Conservation (phyloP, 2,329 filamentous ascomycete genomes). For the Cladophialophora carrionii region DNA sequence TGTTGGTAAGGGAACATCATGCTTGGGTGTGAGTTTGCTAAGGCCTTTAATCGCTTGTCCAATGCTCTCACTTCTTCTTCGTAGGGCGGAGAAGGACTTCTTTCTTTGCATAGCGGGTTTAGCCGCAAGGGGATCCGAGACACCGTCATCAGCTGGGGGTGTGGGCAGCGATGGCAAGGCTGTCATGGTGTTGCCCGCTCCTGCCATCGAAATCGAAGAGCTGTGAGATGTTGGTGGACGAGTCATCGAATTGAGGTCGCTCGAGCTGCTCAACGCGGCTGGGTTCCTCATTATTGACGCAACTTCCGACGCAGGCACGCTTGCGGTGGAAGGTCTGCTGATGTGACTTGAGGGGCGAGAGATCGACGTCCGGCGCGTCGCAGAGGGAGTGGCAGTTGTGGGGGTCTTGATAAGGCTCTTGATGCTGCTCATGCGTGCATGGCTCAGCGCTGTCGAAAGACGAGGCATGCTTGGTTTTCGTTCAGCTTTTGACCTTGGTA, state of each 20-base stretch:
- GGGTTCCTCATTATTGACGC: constrained; percentile 16
- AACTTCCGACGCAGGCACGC: constrained; percentile 13
- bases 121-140: constrained; percentile 10
- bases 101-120: constrained; percentile 27
- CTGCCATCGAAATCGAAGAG: constrained; percentile 12
- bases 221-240: constrained; percentile 27
- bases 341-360: constrained; percentile 25
- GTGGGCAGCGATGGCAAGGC: constrained; percentile 27
- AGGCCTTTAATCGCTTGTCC: constrained; percentile 38
- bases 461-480: constrained; percentile 33
- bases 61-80: constrained; percentile 36
- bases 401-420: constrained; percentile 36
- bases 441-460: constrained; percentile 31
- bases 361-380: constrained; percentile 16
- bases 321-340: constrained; percentile 31
- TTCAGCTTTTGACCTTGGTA: constrained; percentile 13
- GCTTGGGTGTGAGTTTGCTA: constrained; percentile 28
- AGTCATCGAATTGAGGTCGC: constrained; percentile 9
- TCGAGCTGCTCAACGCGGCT: constrained; percentile 14
- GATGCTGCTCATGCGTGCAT: constrained; percentile 37
- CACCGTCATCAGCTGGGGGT: constrained; percentile 18
- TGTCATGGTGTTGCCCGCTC: constrained; percentile 23
- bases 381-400: constrained; percentile 22
- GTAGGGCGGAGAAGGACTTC: constrained; percentile 33
- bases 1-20: constrained; percentile 25